Conservation (phyloP, 345 rosid genomes). For the Arabis hirsuta region DNA sequence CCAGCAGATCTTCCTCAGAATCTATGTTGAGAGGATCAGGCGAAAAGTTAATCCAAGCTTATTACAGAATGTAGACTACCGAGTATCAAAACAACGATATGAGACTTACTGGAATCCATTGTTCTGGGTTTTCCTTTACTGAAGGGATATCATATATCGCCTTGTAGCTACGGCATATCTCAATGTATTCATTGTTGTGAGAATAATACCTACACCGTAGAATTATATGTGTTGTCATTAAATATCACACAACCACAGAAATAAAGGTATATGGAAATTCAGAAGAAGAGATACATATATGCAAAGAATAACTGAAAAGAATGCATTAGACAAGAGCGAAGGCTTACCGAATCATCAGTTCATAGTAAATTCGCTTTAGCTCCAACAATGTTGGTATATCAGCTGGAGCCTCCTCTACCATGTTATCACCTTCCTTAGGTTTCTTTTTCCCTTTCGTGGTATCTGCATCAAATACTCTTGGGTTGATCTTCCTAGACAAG, state of each 20-base stretch:
- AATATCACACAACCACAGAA: neutral
- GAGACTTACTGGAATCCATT: slow-evolving; percentile 70
- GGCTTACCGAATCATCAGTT: slow-evolving; percentile 71
- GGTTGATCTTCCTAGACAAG: slow-evolving; percentile 84
- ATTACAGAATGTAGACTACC: neutral
- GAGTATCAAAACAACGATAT: neutral
- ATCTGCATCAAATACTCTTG: slow-evolving; percentile 77
- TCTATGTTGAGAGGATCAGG: slow-evolving; percentile 42
- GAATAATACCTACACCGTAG: slow-evolving; percentile 69
- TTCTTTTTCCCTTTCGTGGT: slow-evolving; percentile 76
- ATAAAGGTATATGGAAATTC: neutral
- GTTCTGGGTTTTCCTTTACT: slow-evolving; percentile 65
- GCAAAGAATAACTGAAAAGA: neutral
- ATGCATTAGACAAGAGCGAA: neutral
- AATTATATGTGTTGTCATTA: neutral
- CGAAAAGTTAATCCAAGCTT: neutral
- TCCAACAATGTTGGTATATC: slow-evolving; percentile 85
- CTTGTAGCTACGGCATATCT: slow-evolving; percentile 92
- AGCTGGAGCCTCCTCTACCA: slow-evolving; percentile 88
- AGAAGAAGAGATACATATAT: neutral
- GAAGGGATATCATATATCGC: slow-evolving; percentile 85
- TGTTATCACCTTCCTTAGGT: slow-evolving; percentile 81
- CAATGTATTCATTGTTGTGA: slow-evolving; percentile 83
- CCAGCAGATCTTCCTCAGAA: slow-evolving; percentile 83
- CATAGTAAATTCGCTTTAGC: slow-evolving; percentile 82